These are phyloP conservation scores for Cercophora samala DNA, from an alignment of 495 filamentous ascomycete species.

Conservation along the genomic window DNA sequence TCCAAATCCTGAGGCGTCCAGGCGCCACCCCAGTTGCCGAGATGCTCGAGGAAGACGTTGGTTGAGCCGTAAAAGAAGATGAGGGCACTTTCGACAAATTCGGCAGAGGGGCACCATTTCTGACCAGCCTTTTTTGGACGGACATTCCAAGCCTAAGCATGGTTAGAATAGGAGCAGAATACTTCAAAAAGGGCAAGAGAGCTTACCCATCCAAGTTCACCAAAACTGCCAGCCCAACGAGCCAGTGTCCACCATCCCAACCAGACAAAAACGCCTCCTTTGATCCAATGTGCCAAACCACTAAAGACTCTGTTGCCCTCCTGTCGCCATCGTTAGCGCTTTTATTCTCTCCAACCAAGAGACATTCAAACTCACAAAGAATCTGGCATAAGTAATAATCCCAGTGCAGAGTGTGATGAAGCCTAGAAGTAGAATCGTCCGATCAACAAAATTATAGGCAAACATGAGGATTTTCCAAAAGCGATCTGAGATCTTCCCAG, in stretches of 20 bases:
- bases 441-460: constrained; percentile 42
- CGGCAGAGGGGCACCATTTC: constrained; percentile 68
- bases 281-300: constrained; percentile 90
- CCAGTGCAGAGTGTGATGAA: constrained; percentile 60
- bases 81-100: constrained; percentile 82
- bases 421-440: constrained; percentile 50
- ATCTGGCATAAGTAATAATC: constrained; percentile 54
- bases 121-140: constrained; percentile 63
- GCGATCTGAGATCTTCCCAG: constrained; percentile 39
- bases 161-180: constrained; percentile 20
- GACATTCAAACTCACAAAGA: constrained; percentile 51
- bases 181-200: neutral
- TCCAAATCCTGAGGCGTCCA: constrained; percentile 84
- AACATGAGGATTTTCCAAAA: constrained; percentile 44
- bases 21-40: constrained; percentile 62
- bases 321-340: constrained; percentile 16
- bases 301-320: constrained; percentile 51
- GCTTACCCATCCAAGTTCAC: constrained; percentile 80
- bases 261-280: constrained; percentile 97
- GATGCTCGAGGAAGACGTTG: constrained; percentile 91
- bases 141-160: constrained; percentile 74
- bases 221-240: constrained; percentile 86
- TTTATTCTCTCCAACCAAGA: constrained; percentile 31
- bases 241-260: constrained; percentile 85
- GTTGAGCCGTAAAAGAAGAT: constrained; percentile 86